Base-by-base conservation (phyloP, 345 rosid species). In the Erysimum cheiranthoides region DNA sequence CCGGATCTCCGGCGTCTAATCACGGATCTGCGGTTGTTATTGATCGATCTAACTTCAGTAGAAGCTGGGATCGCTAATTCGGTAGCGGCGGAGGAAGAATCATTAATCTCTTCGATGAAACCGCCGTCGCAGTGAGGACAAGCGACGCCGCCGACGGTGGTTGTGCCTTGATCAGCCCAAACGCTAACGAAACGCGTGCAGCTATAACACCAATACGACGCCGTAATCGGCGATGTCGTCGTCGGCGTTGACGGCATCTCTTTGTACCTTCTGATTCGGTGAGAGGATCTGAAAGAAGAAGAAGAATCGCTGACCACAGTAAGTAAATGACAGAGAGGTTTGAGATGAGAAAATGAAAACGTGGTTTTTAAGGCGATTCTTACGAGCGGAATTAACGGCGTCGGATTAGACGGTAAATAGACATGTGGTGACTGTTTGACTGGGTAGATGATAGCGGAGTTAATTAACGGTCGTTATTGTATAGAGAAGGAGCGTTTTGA, bases 191-290 rank as follows among this genome's bases (percentile, higher is more conserved):
- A 83, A 34, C 89, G 84, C 9, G 87, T 79, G 73, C 97, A 91
- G 64, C 92, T 80, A 77, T 91, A 83, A 69, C 97, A 91, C 97
- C 97, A 91, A 59, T 80, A 89, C 71, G 90, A 83, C 46, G 92
- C 30, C 39, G 85, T 65, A 1, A 58, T 78, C 13, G 80, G 61
- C 21, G 50, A 3, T n/a, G 60, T 39, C 3, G 51, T 0, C 18
- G 61, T 1, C 54, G 60, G 17, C 43, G 79, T 53, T 36, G 71
- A 77, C 60, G 72, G 61, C 80, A 77, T 78, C 54, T 61, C 25
- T 13, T 5, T 1, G 8, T 17, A 68, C 28, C 38, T 70, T 54
- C 10, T 34, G 10, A 17, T 13, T 30, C 38, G 68, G 45, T 56
- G 46, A 76, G 63, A 50, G 58, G 36, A 54, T 63, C 53, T 54